These are phyloP conservation scores for Colletotrichum sansevieriae DNA, from an alignment of 2,329 filamentous ascomycete species.

Conservation along the genomic window DNA sequence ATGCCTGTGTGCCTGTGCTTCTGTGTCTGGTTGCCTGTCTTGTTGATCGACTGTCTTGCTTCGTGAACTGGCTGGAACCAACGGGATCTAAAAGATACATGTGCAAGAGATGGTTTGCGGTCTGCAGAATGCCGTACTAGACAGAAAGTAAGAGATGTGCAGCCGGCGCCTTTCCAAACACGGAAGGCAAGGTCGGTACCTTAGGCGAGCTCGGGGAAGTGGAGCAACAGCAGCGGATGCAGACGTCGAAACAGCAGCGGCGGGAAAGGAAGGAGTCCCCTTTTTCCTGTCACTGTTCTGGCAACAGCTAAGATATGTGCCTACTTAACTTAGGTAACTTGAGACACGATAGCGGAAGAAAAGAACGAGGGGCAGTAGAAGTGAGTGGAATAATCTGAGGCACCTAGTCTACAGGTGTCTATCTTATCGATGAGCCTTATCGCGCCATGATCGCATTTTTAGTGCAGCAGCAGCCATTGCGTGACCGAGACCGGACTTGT, in stretches of 20 bases:
- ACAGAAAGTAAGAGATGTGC: slow-evolving; percentile 11
- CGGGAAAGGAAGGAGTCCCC: not conserved
- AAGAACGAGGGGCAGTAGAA: not conserved
- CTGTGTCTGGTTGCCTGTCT: not conserved
- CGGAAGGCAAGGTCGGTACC: slow-evolving; percentile 12
- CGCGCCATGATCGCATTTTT: slow-evolving; percentile 42
- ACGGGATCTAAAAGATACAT: too few species aligned
- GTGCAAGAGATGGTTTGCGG: not conserved
- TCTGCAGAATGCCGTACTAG: not conserved
- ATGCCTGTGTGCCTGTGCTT: too few species aligned
- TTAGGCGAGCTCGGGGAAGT: slow-evolving; percentile 35
- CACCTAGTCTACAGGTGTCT: slow-evolving; percentile 14
- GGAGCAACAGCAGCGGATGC: slow-evolving; percentile 21
- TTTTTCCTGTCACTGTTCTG: slow-evolving; percentile 3
- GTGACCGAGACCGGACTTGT: slow-evolving; percentile 40
- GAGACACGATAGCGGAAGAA: not conserved
- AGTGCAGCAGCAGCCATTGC: slow-evolving; percentile 26
- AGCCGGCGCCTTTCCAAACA: slow-evolving; percentile 32
- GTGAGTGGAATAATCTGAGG: not conserved
- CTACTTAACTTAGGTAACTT: not conserved
- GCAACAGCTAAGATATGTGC: not conserved
- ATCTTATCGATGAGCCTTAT: slow-evolving; percentile 42
- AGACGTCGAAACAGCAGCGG: slow-evolving; percentile 31
- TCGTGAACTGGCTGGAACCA: too few species aligned
- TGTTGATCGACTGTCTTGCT: not conserved